Evolutionary conservation across 441 rosid genomes (phyloP).

Genomic region (Breynia disticha): DNA sequence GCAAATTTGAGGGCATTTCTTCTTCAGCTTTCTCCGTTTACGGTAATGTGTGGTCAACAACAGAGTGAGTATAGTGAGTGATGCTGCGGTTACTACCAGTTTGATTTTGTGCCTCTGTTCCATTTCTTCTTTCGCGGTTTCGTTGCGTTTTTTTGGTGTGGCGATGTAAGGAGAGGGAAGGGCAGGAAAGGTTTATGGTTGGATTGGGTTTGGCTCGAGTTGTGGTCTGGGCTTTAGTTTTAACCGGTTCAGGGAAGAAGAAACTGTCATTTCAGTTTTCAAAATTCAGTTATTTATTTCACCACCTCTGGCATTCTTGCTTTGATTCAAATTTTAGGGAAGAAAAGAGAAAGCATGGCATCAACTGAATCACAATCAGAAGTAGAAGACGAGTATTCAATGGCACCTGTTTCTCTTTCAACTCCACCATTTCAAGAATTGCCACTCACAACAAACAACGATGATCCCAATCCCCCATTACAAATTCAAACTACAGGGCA

Average conservation of each 20-base stretch:
- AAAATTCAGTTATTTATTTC: conserved; percentile 5
- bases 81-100: conserved; percentile 34
- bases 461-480: not conserved
- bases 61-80: conserved; percentile 38
- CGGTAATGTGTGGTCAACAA: conserved; percentile 30
- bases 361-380: not conserved
- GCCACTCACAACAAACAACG: not conserved
- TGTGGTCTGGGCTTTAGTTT: too few relatives aligned
- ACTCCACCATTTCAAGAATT: conserved; percentile 4
- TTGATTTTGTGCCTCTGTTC: conserved; percentile 27
- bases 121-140: conserved; percentile 10
- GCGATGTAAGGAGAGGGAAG: too few relatives aligned
- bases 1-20: conserved; percentile 16
- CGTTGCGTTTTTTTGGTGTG: too few relatives aligned
- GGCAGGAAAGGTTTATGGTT: too few relatives aligned
- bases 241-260: not conserved
- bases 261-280: conserved; percentile 15
- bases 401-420: conserved; percentile 14
- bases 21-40: conserved; percentile 27
- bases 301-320: not conserved
- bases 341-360: not conserved
- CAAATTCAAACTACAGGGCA: not conserved
- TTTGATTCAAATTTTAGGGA: not conserved
- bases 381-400: conserved; percentile 2
- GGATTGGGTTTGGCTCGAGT: too few relatives aligned